Base-by-base conservation (phyloP, 257 asterid genomes). In the Salvia miltiorrhiza region DNA sequence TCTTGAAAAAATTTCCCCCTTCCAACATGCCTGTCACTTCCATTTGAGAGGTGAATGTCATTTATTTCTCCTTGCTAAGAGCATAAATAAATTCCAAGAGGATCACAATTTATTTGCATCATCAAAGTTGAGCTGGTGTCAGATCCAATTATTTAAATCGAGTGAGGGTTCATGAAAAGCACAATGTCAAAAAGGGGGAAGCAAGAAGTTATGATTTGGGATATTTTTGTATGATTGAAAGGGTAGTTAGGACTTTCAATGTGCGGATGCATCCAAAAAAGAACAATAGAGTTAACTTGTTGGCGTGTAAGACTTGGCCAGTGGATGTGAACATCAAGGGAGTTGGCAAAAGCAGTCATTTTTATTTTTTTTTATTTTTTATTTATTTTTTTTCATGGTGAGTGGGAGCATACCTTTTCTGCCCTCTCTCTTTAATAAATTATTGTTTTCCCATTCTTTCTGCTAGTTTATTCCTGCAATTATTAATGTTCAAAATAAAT, bases 221-320 rank as follows among this genome's bases (percentile, higher is more conserved):
- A 30, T 19, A 76, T 52, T 67, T 39, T 12, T 20, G 40, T 14
- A 54, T 56, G 76, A 68, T 55, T 41, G 70, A 33, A 63, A 57
- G 85, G 85, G 77, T 62, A 75, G 64, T 61, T 33, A 14, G 14
- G 83, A 60, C 79, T 71, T 79, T 72, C 23, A 21, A 61, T 20
- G 23, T 1, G 33, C 50, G 68, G 72, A 69, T 69, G 76, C 69
- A 70, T 71, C 76, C 82, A 64, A 73, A 76, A 68, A 60, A 70
- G 67, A 71, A 73, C 49, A 73, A 67, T 63, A 49, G 80, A 64
- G 81, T 73, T 62, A 50, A 76, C 77, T 79, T 67, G 67, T 69
- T 83, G 85, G 88, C 81, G 81, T 80, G 87, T 77, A 39, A 80
- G 83, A 80, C 85, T 82, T 79, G 83, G 64, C 75, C 65, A 74